Evolutionary conservation across 305 asterid species (phyloP), one percentile per base, ranked within the genome.

Genomic region (Solanum hybrid): DNA sequence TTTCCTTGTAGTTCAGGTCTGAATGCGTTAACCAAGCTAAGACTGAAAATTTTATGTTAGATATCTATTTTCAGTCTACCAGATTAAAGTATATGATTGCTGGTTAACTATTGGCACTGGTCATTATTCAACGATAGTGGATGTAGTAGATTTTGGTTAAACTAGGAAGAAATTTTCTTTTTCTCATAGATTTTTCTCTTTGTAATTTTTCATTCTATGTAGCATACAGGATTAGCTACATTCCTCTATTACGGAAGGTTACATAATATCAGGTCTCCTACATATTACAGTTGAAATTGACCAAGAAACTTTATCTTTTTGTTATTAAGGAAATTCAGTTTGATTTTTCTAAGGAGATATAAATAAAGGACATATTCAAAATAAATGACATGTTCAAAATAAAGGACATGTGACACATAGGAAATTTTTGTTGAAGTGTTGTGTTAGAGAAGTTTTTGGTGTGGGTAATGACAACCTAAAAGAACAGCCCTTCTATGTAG

Each of bases 1-100:
- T 93, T 93, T 51, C 94, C 94, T 97, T 6, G 98, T 95, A 81
- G 98, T 95, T 91, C 99, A 97, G 99, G 99, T 97, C 87, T 89
- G 97, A 90, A 88, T 89, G 88, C 1, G 9, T 85, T 71, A 66
- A 73, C 76, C 86, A 26, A 29, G 24, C 82, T 37, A 77, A 85
- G 37, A 37, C 0, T 88, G 72, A 22, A 17, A 31, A 26, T 84
- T 89, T 51, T 51, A 51, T 29, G 12, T 84, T 51, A 84, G 7
- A 51, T 6, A 51, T 51, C 42, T 2, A 35, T 35, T 35, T 78
- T 78, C 51, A 78, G 31, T 35, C 17, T 35, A 35, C 84, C 84
- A 10, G 10, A 77, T 77, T 35, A 34, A 35, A 78, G 51, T 78
- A 22, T 78, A 78, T 78, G 31, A 10, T 22, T 78, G 24, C 31